Evolutionary conservation across 768 basidiomycete species (phyloP).

Genomic region (Suillus lakei): DNA sequence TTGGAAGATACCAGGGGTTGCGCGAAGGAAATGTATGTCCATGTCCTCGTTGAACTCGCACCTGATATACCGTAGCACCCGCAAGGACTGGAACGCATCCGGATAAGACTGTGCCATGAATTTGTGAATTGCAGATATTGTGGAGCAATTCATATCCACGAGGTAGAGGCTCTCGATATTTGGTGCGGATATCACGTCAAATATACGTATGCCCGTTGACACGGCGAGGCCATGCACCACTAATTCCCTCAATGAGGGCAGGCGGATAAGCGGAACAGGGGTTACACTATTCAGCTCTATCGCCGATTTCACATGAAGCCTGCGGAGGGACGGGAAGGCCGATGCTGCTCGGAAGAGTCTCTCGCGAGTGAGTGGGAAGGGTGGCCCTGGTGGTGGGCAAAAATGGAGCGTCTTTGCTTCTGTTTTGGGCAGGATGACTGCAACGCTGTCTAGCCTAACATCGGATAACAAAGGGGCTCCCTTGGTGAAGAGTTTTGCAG

Average conservation of each 20-base stretch:
- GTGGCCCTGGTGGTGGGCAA: slow-evolving; percentile 38
- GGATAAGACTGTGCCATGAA: slow-evolving; percentile 32
- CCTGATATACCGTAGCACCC: slow-evolving; percentile 30
- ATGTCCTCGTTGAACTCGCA: slow-evolving; percentile 37
- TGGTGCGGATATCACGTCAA: slow-evolving; percentile 36
- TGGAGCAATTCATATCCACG: slow-evolving; percentile 33
- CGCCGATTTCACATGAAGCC: slow-evolving; percentile 35
- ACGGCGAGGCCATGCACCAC: slow-evolving; percentile 35
- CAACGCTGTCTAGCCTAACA: slow-evolving; percentile 37
- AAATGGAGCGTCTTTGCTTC: slow-evolving; percentile 33
- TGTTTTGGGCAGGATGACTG: slow-evolving; percentile 28
- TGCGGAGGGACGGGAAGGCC: slow-evolving; percentile 24
- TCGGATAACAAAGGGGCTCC: slow-evolving; percentile 37
- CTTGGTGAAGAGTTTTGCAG: slow-evolving; percentile 28
- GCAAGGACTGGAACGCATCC: slow-evolving; percentile 33
- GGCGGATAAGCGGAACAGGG: slow-evolving; percentile 24
- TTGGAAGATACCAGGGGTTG: slow-evolving; percentile 36
- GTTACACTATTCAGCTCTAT: slow-evolving; percentile 29
- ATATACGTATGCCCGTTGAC: slow-evolving; percentile 33
- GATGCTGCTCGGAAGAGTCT: slow-evolving; percentile 26
- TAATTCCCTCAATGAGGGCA: slow-evolving; percentile 34
- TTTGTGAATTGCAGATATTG: slow-evolving; percentile 33
- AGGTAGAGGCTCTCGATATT: slow-evolving; percentile 37
- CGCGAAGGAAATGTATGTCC: slow-evolving; percentile 36
- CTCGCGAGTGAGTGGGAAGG: slow-evolving; percentile 32